Percentiles rank a stretch among this genome's conserved stretches.
Evolutionary conservation across 73 alveolate genomes (phyloP).

Genomic region (Urostyla sp.): DNA sequence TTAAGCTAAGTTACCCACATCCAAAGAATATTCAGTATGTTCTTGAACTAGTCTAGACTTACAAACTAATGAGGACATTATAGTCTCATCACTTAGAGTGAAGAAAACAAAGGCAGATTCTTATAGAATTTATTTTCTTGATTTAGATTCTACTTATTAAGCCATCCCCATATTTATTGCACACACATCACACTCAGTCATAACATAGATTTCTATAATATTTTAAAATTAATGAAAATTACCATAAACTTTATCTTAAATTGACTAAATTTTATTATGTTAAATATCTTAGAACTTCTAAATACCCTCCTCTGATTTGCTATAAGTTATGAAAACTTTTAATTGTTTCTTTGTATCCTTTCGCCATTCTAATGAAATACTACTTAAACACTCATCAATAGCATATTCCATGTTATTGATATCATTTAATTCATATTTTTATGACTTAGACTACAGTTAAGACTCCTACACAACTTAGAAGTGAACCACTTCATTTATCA

Average conservation of each 20-base stretch:
- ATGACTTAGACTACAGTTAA: not conserved
- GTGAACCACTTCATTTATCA: constrained; percentile 13
- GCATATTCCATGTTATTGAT: constrained; percentile 1
- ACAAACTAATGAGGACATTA: not conserved
- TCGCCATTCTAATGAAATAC: not conserved
- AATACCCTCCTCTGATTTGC: not conserved
- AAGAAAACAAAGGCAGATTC: not conserved
- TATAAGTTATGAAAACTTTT: not conserved
- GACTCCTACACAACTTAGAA: not conserved
- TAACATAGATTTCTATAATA: no score
- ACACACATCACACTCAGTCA: constrained; percentile 11
- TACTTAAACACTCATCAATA: constrained; percentile 15
- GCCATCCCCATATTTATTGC: not conserved
- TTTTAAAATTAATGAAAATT: no score
- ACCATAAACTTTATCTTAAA: not conserved
- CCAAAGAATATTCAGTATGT: constrained; percentile 4
- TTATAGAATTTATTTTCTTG: not conserved
- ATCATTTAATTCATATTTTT: not conserved
- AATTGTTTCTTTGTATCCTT: not conserved
- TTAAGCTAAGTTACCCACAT: constrained; percentile 10
- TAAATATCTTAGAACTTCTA: not conserved
- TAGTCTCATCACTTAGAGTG: constrained; percentile 20
- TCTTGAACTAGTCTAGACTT: constrained; percentile 7
- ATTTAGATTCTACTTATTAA: not conserved
- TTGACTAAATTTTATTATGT: not conserved